Conservation (phyloP, 495 filamentous ascomycete genomes). For the Opeltia flavorubescens region DNA sequence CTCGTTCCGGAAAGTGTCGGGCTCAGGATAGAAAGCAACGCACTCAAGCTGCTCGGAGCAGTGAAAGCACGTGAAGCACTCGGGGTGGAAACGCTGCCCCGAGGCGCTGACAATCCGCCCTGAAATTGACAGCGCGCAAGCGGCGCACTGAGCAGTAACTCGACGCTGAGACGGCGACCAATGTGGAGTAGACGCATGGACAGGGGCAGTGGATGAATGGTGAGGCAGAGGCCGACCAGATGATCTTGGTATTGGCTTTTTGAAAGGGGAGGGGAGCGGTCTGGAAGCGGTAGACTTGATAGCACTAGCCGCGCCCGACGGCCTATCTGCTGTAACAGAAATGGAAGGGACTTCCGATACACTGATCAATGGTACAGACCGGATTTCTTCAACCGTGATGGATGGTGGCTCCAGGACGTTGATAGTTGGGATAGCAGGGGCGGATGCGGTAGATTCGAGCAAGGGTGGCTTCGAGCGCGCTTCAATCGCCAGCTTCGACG, state of each 20-base stretch:
- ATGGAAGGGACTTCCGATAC: constrained; percentile 32
- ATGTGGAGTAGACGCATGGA: constrained; percentile 9
- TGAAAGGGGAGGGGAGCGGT: constrained; percentile 2
- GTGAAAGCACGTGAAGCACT: constrained; percentile 81
- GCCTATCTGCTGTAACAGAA: constrained; percentile 16
- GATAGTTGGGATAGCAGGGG: constrained; percentile 34
- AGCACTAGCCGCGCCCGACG: not conserved
- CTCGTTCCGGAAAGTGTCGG: constrained; percentile 49
- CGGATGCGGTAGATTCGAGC: constrained; percentile 19
- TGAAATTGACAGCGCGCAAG: constrained; percentile 71
- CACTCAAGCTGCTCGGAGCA: constrained; percentile 83
- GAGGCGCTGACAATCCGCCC: constrained; percentile 81
- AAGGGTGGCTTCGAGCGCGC: constrained; percentile 8
- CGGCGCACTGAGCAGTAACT: constrained; percentile 65
- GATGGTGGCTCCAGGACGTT: constrained; percentile 38
- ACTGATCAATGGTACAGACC: constrained; percentile 46
- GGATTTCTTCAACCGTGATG: constrained; percentile 17
- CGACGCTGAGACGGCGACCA: constrained; percentile 33
- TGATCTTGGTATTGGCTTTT: not conserved
- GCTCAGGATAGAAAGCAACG: constrained; percentile 91
- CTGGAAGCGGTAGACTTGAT: not conserved
- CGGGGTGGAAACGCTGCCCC: constrained; percentile 74
- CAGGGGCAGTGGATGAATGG: constrained; percentile 18
- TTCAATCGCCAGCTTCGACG: not conserved
- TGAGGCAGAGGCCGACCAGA: constrained; percentile 14